Evolutionary conservation across 352 stramenopile genomes (phyloP).

Genomic region (Saprolegnia parasitica): DNA sequence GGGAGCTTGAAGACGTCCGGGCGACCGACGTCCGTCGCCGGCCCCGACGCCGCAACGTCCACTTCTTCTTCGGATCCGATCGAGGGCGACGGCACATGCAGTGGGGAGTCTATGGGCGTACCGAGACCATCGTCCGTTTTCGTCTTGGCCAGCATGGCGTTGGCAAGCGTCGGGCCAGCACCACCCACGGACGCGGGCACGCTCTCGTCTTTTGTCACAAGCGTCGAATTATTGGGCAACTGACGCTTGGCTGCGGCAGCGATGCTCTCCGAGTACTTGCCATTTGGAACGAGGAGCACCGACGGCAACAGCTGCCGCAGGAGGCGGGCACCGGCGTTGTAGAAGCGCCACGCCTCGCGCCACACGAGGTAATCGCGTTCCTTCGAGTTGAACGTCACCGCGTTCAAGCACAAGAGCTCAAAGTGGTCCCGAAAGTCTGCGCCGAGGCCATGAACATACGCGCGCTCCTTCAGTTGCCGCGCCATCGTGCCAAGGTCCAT

Average conservation of each 20-base stretch:
- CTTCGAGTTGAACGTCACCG: conserved; percentile 93
- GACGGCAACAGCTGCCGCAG: conserved; percentile 60
- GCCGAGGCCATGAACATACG: conserved; percentile 73
- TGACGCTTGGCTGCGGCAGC: conserved; percentile 67
- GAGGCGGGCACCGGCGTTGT: conserved; percentile 71
- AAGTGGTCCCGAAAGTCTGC: conserved; percentile 87
- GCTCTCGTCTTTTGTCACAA: conserved; percentile 29
- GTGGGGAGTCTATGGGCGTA: background rate
- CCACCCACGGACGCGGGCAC: background rate
- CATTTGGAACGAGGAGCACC: conserved; percentile 5
- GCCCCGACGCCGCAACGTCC: background rate
- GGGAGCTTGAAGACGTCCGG: conserved; percentile 42
- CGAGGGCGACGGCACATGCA: background rate
- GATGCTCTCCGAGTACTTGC: conserved; percentile 40
- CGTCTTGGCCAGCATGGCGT: conserved; percentile 1
- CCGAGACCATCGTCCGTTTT: background rate
- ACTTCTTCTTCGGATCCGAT: background rate
- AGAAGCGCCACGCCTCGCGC: conserved; percentile 91
- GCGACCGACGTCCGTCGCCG: background rate
- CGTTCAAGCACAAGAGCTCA: conserved; percentile 94
- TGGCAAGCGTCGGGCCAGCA: background rate
- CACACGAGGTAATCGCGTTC: conserved; percentile 87
- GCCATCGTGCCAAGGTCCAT: conserved; percentile 92
- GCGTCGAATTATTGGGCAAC: conserved; percentile 69
- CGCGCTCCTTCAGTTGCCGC: conserved; percentile 54